These are phyloP conservation scores for Fusarium sp. DNA, from an alignment of 2,329 filamentous ascomycete genomes.

Conservation along the genomic window DNA sequence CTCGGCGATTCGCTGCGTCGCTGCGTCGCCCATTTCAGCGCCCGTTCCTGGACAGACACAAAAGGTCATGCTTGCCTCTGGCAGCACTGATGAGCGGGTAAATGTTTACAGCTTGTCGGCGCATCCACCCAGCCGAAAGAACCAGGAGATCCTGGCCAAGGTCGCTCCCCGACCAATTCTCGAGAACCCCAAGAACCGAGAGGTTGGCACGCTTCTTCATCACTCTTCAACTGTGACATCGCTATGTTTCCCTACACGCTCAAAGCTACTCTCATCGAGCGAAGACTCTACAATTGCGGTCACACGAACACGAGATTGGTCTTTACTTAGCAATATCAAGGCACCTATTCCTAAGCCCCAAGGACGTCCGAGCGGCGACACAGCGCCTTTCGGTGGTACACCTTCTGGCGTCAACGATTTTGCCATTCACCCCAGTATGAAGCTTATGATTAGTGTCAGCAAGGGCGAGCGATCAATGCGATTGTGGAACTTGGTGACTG, in stretches of 20 bases:
- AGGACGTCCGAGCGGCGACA: slow-evolving; percentile 88
- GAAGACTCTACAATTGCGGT: slow-evolving; percentile 94
- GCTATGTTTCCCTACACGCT: slow-evolving; percentile 82
- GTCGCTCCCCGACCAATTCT: slow-evolving; percentile 77
- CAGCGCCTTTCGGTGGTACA: slow-evolving; percentile 79
- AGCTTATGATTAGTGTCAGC: slow-evolving; percentile 92
- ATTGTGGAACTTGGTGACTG: slow-evolving; percentile 95
- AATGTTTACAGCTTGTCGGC: slow-evolving; percentile 91
- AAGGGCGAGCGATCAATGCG: slow-evolving; percentile 91
- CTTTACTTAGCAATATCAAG: slow-evolving; percentile 85
- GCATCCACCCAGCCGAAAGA: slow-evolving; percentile 65
- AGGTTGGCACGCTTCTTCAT: slow-evolving; percentile 86
- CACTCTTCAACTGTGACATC: slow-evolving; percentile 84
- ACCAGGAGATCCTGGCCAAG: slow-evolving; percentile 68
- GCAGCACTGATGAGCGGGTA: slow-evolving; percentile 91
- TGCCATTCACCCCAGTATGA: slow-evolving; percentile 94
- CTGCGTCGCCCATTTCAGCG: slow-evolving; percentile 79
- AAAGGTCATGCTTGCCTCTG: slow-evolving; percentile 89
- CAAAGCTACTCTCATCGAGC: slow-evolving; percentile 85
- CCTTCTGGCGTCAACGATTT: slow-evolving; percentile 95
- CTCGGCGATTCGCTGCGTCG: slow-evolving; percentile 88
- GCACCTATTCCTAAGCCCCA: slow-evolving; percentile 82
- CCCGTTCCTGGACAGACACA: slow-evolving; percentile 68
- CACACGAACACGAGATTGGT: slow-evolving; percentile 88
- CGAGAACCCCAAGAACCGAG: slow-evolving; percentile 86